A percentile compares a stretch with the other conserved stretches of the same genome.
Evolutionary conservation across 1,139 yeast species (phyloP).

Genomic region (Kodamaea sp.): DNA sequence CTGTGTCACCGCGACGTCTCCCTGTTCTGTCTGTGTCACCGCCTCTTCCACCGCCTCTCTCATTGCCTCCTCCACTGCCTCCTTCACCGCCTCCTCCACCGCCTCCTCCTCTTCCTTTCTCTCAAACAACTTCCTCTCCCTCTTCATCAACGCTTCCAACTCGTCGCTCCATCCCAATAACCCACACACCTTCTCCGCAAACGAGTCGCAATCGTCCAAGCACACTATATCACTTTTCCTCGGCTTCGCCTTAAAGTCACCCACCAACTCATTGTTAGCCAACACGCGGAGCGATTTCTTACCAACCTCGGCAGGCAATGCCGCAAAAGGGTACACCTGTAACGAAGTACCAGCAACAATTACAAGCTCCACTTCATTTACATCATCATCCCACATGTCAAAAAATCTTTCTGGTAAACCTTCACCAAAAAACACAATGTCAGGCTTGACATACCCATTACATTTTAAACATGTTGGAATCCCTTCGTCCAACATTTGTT

Average conservation of each 20-base stretch:
- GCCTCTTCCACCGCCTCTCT: background rate
- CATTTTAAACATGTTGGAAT: constrained; percentile 56
- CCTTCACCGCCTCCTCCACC: constrained; percentile 6
- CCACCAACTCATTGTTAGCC: constrained; percentile 74
- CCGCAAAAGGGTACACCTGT: constrained; percentile 86
- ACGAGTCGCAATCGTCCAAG: constrained; percentile 60
- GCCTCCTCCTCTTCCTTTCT: constrained; percentile 8
- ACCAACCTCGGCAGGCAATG: constrained; percentile 65
- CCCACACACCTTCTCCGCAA: constrained; percentile 51
- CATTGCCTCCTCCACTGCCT: constrained; percentile 1
- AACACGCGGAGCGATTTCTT: constrained; percentile 53
- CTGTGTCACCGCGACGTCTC: too few species aligned
- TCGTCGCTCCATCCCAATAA: constrained; percentile 65
- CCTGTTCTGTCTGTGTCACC: background rate
- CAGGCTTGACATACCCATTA: constrained; percentile 80
- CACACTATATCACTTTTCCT: constrained; percentile 59
- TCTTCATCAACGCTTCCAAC: constrained; percentile 31
- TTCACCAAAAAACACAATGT: constrained; percentile 92
- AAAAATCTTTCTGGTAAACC: constrained; percentile 69
- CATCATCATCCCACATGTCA: constrained; percentile 63
- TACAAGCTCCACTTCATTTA: constrained; percentile 59
- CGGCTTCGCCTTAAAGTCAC: constrained; percentile 51
- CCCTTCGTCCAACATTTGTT: constrained; percentile 34
- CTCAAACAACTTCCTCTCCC: constrained; percentile 11
- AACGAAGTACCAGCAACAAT: constrained; percentile 91